phyloP scores from a whole-genome alignment of 331 rosid genomes.

The Erythrophleum ivorense region DNA sequence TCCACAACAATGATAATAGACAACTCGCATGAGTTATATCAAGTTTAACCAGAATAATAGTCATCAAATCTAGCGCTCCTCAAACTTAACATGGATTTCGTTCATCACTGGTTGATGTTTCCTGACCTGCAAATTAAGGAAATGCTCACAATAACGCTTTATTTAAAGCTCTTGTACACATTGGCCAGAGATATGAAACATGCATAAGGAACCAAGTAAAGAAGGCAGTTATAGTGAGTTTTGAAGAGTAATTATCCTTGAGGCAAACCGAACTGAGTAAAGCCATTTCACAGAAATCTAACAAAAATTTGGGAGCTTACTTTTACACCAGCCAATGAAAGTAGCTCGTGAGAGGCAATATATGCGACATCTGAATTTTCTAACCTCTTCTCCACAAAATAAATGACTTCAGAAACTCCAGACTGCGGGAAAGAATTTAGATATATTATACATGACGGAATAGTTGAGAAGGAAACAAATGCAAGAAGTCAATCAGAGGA shows the following conservation, averaged over 20 bases:
- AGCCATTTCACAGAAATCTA: not conserved
- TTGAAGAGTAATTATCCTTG: not conserved
- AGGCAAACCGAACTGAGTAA: slow-evolving; percentile 15
- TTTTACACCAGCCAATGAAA: slow-evolving; percentile 88
- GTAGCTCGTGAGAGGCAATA: slow-evolving; percentile 79
- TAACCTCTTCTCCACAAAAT: slow-evolving; percentile 78
- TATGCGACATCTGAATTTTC: slow-evolving; percentile 66
- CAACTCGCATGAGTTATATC: not conserved
- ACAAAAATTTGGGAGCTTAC: slow-evolving; percentile 48
- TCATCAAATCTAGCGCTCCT: slow-evolving; percentile 52
- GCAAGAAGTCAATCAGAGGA: not conserved
- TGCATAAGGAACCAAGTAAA: slow-evolving; percentile 8
- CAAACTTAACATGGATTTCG: slow-evolving; percentile 68
- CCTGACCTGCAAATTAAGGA: slow-evolving; percentile 68
- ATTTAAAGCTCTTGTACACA: not conserved
- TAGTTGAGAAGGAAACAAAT: not conserved
- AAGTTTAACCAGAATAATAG: not conserved
- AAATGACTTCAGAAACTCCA: slow-evolving; percentile 83
- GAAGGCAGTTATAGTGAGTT: slow-evolving; percentile 12
- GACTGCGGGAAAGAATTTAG: slow-evolving; percentile 60
- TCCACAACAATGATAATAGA: not conserved
- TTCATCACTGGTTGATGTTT: slow-evolving; percentile 72
- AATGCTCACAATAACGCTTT: slow-evolving; percentile 10
- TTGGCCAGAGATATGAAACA: slow-evolving; percentile 25
- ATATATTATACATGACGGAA: not conserved